Evolutionary conservation across 2,329 filamentous ascomycete species (phyloP).

Genomic region (Endoconidiophora polonica): DNA sequence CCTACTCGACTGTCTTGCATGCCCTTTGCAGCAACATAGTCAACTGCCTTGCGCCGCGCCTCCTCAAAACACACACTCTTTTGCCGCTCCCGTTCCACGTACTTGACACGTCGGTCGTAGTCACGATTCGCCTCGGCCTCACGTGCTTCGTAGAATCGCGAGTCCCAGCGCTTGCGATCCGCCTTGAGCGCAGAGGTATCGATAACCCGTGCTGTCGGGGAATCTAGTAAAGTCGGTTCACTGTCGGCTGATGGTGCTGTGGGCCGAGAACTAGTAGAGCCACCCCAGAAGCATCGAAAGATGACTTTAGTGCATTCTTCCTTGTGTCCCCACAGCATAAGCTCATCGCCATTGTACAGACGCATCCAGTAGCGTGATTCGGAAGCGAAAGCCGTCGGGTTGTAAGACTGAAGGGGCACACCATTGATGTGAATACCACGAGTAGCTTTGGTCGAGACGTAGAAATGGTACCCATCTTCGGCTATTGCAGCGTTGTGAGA

Average conservation of each 20-base stretch:
- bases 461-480: conserved; percentile 46
- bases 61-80: conserved; percentile 33
- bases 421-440: conserved; percentile 64
- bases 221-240: conserved; percentile 18
- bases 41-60: conserved; percentile 29
- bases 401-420: conserved; percentile 40
- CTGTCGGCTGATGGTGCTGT: conserved; percentile 13
- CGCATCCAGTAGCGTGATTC: conserved; percentile 47
- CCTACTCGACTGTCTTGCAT: background rate
- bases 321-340: conserved; percentile 50
- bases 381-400: conserved; percentile 34
- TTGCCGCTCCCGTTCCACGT: conserved; percentile 30
- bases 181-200: conserved; percentile 31
- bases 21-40: conserved; percentile 19
- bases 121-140: conserved; percentile 30
- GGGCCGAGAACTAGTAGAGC: conserved; percentile 24
- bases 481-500: conserved; percentile 19
- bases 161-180: conserved; percentile 28
- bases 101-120: conserved; percentile 24
- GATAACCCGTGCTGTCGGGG: conserved; percentile 26
- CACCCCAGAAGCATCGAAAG: conserved; percentile 41
- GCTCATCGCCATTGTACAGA: conserved; percentile 59
- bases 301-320: conserved; percentile 26
- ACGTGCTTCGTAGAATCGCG: conserved; percentile 24
- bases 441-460: conserved; percentile 64